These are phyloP conservation scores for Cercophora newfieldiana DNA, from an alignment of 495 filamentous ascomycete species.

Conservation along the genomic window DNA sequence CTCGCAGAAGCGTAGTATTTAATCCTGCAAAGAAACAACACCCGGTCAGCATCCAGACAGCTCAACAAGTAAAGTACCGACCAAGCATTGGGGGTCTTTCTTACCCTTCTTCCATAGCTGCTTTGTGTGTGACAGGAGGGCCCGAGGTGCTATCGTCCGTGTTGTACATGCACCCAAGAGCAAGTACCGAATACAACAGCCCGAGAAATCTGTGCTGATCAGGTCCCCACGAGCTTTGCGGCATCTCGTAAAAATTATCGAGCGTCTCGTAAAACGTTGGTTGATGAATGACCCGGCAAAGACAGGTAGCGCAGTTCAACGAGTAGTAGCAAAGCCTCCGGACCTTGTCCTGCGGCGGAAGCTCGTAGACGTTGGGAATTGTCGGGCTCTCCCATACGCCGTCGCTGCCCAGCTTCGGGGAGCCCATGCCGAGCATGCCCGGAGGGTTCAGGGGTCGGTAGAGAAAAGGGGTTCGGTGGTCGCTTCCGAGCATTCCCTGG, in stretches of 20 bases:
- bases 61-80: too few species aligned
- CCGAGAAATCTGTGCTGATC: conserved; percentile 82
- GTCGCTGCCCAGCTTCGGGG: conserved; percentile 61
- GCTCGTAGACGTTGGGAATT: conserved; percentile 59
- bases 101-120: conserved; percentile 79
- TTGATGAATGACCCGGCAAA: conserved; percentile 85
- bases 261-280: conserved; percentile 79
- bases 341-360: conserved; percentile 70
- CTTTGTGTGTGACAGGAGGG: conserved; percentile 55
- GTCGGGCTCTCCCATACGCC: conserved; percentile 62
- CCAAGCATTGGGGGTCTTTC: too few species aligned
- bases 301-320: conserved; percentile 77
- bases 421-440: conserved; percentile 58
- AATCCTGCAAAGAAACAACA: conserved; percentile 51
- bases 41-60: conserved; percentile 13
- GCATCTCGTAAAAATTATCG: conserved; percentile 74
- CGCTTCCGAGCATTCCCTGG: conserved; percentile 58
- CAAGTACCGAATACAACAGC: conserved; percentile 78
- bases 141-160: conserved; percentile 42
- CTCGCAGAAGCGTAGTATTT: conserved; percentile 83
- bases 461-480: conserved; percentile 49
- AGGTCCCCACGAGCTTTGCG: conserved; percentile 65
- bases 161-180: conserved; percentile 83
- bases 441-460: conserved; percentile 42
- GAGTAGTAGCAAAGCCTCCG: conserved; percentile 71